Base-by-base conservation (phyloP, 2,329 filamentous ascomycete genomes). In the Didymella pomorum region DNA sequence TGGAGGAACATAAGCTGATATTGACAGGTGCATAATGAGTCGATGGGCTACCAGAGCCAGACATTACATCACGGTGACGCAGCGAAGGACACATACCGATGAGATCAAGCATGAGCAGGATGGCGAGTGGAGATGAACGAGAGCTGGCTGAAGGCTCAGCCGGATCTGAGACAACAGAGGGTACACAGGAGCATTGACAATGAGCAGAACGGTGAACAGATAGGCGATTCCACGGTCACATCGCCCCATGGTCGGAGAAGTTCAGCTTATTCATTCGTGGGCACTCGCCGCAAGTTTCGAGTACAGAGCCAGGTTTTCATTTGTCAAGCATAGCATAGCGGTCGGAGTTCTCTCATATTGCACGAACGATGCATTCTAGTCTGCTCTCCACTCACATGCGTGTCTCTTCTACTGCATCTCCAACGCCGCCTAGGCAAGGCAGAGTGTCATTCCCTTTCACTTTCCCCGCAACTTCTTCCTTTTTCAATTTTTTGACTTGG, bases 1-100 rank as follows among this genome's bases (percentile, higher is more conserved):
- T 29, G 6, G 29, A 16, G 29, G 29, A 31, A 9, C 3, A 9
- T 5, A 6, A 14, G 29, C 29, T 31, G 29, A 31, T 9, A 6
- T 11, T 31, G 16, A 9, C 29, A 56, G 53, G 53, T 58, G 4
- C 56, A 58, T 14, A 43, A 50, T 16, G 56, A 58, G 33, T 50
- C 44, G 12, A 58, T 58, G 56, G 56, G 50, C 2, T 58, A 58
- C 7, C 56, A 58, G 46, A 58, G 56, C 18, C 56, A 58, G 45
- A 58, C 56, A 5, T 8, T 58, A 42, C 49, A 53, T 7, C 44
- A 44, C 29, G 50, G 35, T 3, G 25, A 47, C 23, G 18, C 31
- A 1, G 25, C 20, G 25, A 58, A 33, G 39, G 50, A 50, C 26
- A 33, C 28, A 14, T 53, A 58, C 18, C 50, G 50, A 26, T 58